Evolutionary conservation across 2,329 filamentous ascomycete genomes (phyloP), one percentile per base, ranked within the genome.

Genomic region (Alternaria gansuensis): DNA sequence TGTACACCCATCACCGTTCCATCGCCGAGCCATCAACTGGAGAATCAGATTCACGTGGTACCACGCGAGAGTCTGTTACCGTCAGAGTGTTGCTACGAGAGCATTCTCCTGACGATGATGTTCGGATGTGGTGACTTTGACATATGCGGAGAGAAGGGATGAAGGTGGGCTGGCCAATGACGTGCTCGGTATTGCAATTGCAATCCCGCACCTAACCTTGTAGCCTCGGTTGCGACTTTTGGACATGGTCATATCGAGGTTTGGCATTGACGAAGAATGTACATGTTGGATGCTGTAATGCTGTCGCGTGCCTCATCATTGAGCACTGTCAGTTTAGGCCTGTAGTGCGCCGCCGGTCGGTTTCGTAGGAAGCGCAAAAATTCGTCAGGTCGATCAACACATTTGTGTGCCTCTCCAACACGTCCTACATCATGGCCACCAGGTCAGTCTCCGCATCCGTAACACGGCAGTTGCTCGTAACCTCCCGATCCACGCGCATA

Each of bases 381-480:
- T 37, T 6, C 6, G 29, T 50, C 51, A 11, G 26, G 28, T 29
- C 31, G 24, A 31, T 31, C 49, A 34, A 36, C 29, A 37, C 28
- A 45, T 46, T 17, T 48, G 24, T 39, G 52, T 56, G 46, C 37
- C 39, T 39, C 45, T 46, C 33, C 59, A 60, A 57, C 50, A 44
- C 62, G 37, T 34, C 31, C 29, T 48, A 21, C 50, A 65, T 64
- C 62, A 77, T 77, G 75, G 71, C 74, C 36, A 69, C 74, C 59
- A 69, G 69, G 63, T 60, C 71, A 34, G 58, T 75, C 36, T 60
- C 74, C 39, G 67, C 66, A 36, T 67, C 68, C 28, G 51, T 75
- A 51, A 63, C 68, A 51, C 69, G 73, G 28, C 71, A 70, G 34
- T 51, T 72, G 50, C 62, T 75, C 29, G 37, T 68, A 13, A 50